Evolutionary conservation across 2,329 filamentous ascomycete genomes (phyloP).

Genomic region (Arthrocladium fulminans): DNA sequence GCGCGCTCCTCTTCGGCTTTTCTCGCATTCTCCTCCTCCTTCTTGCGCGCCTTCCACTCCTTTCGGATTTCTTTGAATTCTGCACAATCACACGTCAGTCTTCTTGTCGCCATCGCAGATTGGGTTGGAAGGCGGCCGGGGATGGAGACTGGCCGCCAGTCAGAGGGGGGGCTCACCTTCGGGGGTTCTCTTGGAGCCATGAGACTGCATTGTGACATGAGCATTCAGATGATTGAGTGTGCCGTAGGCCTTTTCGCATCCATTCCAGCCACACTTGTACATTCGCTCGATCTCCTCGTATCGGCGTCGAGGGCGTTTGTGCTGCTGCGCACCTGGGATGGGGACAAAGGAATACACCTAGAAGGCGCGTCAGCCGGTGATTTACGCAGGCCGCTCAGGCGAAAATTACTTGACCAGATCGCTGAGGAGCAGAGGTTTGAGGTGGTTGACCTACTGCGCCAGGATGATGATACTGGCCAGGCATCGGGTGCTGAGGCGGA

Average conservation of each 20-base stretch:
- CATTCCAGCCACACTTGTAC: conserved; percentile 99
- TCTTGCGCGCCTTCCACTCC: conserved; percentile 98
- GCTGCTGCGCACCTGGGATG: conserved; percentile 87
- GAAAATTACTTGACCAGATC: conserved; percentile 49
- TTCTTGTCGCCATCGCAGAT: neutral
- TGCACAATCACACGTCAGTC: conserved; percentile 31
- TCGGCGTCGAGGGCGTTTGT: conserved; percentile 83
- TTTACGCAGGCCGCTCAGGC: conserved; percentile 26
- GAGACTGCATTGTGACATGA: conserved; percentile 97
- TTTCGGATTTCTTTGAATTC: conserved; percentile 99
- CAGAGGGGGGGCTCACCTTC: conserved; percentile 63
- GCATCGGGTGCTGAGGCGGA: conserved; percentile 36
- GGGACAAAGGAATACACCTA: conserved; percentile 97
- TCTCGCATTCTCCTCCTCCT: conserved; percentile 86
- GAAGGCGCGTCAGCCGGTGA: conserved; percentile 5
- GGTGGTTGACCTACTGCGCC: conserved; percentile 52
- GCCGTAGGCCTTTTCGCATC: conserved; percentile 96
- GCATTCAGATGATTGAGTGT: conserved; percentile 96
- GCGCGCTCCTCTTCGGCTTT: conserved; percentile 84
- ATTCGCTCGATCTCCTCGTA: conserved; percentile 99
- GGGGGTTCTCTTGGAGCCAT: conserved; percentile 86
- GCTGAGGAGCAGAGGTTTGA: conserved; percentile 51
- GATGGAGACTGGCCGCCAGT: neutral
- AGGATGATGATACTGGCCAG: conserved; percentile 41
- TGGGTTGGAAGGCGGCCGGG: neutral